Evolutionary conservation across 2,329 filamentous ascomycete genomes (phyloP).

Genomic region (Alternaria atra): DNA sequence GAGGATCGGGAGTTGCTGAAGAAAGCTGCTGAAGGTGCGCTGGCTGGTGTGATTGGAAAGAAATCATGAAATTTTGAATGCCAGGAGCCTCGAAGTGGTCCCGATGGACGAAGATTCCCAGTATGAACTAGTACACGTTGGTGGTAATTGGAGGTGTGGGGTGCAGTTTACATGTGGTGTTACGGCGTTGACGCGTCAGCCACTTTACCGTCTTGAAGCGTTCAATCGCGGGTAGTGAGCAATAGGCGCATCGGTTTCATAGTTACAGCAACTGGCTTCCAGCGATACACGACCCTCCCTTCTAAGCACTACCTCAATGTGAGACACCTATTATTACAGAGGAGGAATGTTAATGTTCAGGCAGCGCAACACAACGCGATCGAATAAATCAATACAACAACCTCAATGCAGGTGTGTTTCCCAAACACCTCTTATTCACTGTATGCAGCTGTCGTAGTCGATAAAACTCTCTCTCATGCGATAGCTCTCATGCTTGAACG

Average conservation of each 20-base stretch:
- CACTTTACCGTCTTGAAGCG: background rate
- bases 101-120: background rate
- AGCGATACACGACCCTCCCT: background rate
- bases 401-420: too few species aligned
- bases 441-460: too few species aligned
- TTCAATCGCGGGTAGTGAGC: background rate
- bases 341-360: too few species aligned
- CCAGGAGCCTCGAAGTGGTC: background rate
- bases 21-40: slow-evolving; percentile 34
- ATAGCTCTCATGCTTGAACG: too few species aligned
- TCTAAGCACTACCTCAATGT: too few species aligned
- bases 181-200: background rate
- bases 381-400: too few species aligned
- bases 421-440: too few species aligned
- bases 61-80: background rate
- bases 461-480: too few species aligned
- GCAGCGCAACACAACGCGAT: too few species aligned
- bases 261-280: background rate
- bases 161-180: background rate
- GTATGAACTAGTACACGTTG: background rate
- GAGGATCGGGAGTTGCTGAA: slow-evolving; percentile 42
- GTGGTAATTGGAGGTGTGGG: background rate
- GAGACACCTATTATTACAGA: background rate
- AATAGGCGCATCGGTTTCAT: background rate
- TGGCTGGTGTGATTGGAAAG: slow-evolving; percentile 13